Percentiles rank a stretch among this genome's conserved stretches.
These are phyloP conservation scores for Circinella minor DNA, from an alignment of 371 early-diverging fungal genomes.

Conservation along the genomic window DNA sequence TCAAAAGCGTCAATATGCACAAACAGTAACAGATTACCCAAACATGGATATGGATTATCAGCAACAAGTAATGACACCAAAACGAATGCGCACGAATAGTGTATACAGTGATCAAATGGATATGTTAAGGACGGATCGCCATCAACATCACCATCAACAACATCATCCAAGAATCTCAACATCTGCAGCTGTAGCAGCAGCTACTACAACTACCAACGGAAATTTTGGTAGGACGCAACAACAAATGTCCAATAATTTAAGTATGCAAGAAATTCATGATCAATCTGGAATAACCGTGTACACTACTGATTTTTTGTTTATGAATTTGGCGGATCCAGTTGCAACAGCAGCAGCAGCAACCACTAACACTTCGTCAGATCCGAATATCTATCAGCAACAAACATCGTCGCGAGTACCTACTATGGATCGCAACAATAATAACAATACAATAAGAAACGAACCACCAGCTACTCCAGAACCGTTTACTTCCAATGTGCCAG, in stretches of 20 bases:
- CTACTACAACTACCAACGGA: background rate
- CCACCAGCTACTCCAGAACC: constrained; percentile 14
- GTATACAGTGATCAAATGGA: background rate
- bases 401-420: background rate
- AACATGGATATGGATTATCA: constrained; percentile 6
- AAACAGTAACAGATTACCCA: background rate
- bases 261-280: constrained; percentile 9
- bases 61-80: background rate
- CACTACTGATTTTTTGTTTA: constrained; percentile 12
- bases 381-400: background rate
- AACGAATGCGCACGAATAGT: constrained; percentile 12
- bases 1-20: constrained; percentile 6
- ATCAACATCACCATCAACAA: constrained; percentile 4
- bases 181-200: constrained; percentile 5
- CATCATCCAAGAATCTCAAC: constrained; percentile 7
- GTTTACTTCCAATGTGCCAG: background rate
- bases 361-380: constrained; percentile 7
- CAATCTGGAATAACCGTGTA: constrained; percentile 9
- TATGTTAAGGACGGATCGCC: background rate
- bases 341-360: constrained; percentile 7
- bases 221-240: background rate
- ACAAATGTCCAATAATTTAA: background rate
- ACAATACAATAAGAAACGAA: background rate
- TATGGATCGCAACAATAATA: constrained; percentile 1
- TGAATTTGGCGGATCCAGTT: constrained; percentile 12